Evolutionary conservation across 2,329 filamentous ascomycete species (phyloP), one percentile per base, ranked within the genome.

Genomic region (Pseudocercospora fuligena): DNA sequence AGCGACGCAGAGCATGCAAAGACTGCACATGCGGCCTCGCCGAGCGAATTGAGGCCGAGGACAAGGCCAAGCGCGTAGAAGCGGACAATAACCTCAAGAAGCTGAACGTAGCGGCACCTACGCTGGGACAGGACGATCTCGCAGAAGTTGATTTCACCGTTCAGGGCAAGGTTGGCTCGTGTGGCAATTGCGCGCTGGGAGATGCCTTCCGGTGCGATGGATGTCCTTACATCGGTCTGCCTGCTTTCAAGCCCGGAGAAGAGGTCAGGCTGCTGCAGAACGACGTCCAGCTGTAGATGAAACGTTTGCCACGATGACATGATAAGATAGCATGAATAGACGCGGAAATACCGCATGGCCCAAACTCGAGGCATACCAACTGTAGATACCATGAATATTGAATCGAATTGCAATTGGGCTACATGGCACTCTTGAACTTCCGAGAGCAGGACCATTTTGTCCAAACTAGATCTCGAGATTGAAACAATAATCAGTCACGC

Each of bases 1-100:
- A 97, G 83, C 90, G 94, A 73, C 90, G 94, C 63, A 90, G 94
- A 69, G 93, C 95, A 65, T 99, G 95, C 85, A 98, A 99, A 82
- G 95, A 99, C 83, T 99, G 95, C 84, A 94, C 92, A 8, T 99
- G 95, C 77, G 95, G 95, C 60, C 88, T 99, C 27, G 93, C 94
- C 25, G 88, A 95, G 78, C 89, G 90, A 68, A 81, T 98, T 60
- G 91, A 93, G 73, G 90, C 90, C n/a, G 93, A 98, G 82, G 95
- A 98, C 79, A 84, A 84, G 51, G 85, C 85, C 7, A 89, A 88
- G 75, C 86, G 92, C 64, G 81, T 82, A 7, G 82, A 85, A 23
- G 91, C 91, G 33, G 90, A 93, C 75, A 82, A 83, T 56, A 76
- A 74, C 57, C 70, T 74, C 27, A 87, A 89, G 75, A 84, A 88